phyloP scores from a whole-genome alignment of 352 stramenopile species.

The Pythium coloratum region DNA sequence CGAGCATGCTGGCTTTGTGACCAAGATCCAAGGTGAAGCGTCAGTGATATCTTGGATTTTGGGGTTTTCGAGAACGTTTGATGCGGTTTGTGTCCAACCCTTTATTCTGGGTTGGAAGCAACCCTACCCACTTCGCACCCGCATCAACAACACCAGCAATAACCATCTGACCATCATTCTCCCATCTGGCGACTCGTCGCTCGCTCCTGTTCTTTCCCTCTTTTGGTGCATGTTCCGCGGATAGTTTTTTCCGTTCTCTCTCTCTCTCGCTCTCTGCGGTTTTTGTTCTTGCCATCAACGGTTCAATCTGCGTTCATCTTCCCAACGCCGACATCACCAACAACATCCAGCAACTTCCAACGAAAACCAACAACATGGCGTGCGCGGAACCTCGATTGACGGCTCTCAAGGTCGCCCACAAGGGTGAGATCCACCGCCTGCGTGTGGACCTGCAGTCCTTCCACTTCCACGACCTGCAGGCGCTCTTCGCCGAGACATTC shows the following conservation, averaged over 20 bases:
- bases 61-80: neutral
- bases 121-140: neutral
- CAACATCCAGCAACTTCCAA: constrained; percentile 1
- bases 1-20: neutral
- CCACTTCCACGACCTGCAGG: constrained; percentile 43
- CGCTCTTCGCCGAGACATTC: constrained; percentile 68
- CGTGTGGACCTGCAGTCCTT: constrained; percentile 60
- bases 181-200: constrained; percentile 2
- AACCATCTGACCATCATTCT: constrained; percentile 18
- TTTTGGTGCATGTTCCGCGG: constrained; percentile 3
- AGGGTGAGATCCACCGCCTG: constrained; percentile 84
- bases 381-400: constrained; percentile 43
- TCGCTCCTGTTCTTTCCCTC: neutral
- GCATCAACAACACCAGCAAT: neutral
- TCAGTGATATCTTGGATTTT: neutral
- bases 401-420: constrained; percentile 79
- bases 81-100: constrained; percentile 4
- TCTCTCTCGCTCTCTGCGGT: neutral
- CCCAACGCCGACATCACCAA: neutral
- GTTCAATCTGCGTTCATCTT: constrained; percentile 7
- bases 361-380: constrained; percentile 38
- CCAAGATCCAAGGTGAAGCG: neutral
- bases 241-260: constrained; percentile 12
- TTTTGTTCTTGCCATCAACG: constrained; percentile 2
- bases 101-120: constrained; percentile 1